A percentile compares a stretch with the other conserved stretches of the same genome.
Conservation (phyloP, 1,284 basidiomycete species). For the Ceratobasidium papillatum region DNA sequence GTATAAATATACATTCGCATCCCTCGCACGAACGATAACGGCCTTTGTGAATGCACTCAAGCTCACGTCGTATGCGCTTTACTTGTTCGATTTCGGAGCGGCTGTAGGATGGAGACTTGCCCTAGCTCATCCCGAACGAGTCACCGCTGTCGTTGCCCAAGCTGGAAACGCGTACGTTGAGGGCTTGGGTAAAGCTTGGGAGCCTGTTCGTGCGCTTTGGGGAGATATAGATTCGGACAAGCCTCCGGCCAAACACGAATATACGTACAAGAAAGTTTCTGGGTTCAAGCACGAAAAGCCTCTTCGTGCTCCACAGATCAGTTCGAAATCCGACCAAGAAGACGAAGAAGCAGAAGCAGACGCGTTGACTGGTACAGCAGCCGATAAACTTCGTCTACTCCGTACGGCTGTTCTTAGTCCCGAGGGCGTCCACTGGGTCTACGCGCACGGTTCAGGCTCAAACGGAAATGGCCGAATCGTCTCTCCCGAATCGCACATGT, state of each 20-base stretch:
- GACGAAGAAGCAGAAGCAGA: background rate
- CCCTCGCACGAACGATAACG: constrained; percentile 54
- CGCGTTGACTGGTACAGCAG: constrained; percentile 16
- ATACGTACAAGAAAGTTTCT: constrained; percentile 31
- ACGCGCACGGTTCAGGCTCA: constrained; percentile 22
- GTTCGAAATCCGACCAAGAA: background rate
- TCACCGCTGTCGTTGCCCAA: constrained; percentile 59
- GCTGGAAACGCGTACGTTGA: constrained; percentile 62
- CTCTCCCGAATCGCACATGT: constrained; percentile 46
- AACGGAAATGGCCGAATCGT: constrained; percentile 46
- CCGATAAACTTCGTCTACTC: constrained; percentile 13
- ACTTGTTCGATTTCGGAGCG: constrained; percentile 63
- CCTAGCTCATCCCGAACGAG: constrained; percentile 54
- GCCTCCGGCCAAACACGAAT: background rate
- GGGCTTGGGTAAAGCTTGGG: constrained; percentile 57
- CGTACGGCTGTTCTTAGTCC: constrained; percentile 19
- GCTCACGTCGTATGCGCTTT: constrained; percentile 55
- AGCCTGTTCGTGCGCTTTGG: constrained; percentile 54
- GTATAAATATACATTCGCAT: constrained; percentile 57
- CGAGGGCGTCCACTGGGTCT: constrained; percentile 26
- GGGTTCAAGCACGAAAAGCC: background rate
- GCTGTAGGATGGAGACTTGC: constrained; percentile 58
- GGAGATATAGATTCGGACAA: constrained; percentile 42
- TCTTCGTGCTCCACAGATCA: constrained; percentile 43
- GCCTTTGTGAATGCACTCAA: constrained; percentile 56